Conservation (phyloP, 2,329 filamentous ascomycete genomes). For the Triangularia verruculosa region DNA sequence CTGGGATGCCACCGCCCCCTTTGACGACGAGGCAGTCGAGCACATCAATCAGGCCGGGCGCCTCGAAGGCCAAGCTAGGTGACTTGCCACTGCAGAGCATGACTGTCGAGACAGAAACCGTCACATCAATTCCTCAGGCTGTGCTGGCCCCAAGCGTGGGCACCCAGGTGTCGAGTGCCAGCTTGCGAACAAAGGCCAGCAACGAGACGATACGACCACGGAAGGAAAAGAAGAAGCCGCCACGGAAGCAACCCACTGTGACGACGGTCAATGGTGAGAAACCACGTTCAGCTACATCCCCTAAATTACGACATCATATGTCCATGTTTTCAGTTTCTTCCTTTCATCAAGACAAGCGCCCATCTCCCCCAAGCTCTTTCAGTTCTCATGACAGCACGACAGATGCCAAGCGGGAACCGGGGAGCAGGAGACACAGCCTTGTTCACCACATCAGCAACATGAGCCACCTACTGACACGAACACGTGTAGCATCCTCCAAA, state of each 20-base stretch:
- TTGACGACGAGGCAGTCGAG: constrained; percentile 65
- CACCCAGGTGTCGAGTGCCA: constrained; percentile 63
- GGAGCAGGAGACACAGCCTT: constrained; percentile 32
- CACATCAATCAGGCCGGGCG: constrained; percentile 60
- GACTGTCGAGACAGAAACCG: constrained; percentile 97
- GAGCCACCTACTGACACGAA: constrained; percentile 45
- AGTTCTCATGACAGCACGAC: constrained; percentile 34
- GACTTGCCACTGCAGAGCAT: constrained; percentile 84
- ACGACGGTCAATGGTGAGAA: constrained; percentile 70
- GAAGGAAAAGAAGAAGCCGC: constrained; percentile 82
- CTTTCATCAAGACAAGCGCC: constrained; percentile 28
- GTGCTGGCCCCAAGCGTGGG: constrained; percentile 66
- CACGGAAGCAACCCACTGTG: constrained; percentile 71
- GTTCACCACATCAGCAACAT: constrained; percentile 40
- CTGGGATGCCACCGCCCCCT: constrained; percentile 41
- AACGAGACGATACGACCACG: constrained; percentile 94
- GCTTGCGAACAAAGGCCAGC: constrained; percentile 80
- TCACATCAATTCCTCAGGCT: constrained; percentile 83
- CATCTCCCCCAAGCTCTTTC: constrained; percentile 36
- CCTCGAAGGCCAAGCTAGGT: constrained; percentile 62
- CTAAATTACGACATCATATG: constrained; percentile 41
- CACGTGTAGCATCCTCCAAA: constrained; percentile 75
- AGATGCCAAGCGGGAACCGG: constrained; percentile 20
- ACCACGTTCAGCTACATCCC: constrained; percentile 29
- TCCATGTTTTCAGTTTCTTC: constrained; percentile 38